phyloP scores from a whole-genome alignment of 805 yeast species.

The Hanseniaspora hatyaiensis region DNA sequence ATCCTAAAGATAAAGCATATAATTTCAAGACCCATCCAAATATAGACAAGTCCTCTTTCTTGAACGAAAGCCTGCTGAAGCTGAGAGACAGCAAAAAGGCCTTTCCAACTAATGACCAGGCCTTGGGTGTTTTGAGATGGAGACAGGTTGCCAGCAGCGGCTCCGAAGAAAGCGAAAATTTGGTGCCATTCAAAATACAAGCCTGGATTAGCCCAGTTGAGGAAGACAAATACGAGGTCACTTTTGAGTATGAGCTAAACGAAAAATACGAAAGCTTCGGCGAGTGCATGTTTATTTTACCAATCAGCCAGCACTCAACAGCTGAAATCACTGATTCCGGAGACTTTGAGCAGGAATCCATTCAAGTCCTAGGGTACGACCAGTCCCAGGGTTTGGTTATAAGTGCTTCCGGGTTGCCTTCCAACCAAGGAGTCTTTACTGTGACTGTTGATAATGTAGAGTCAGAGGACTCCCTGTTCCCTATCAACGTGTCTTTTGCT shows the following conservation, averaged over 20 bases:
- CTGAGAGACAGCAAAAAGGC: conserved; percentile 67
- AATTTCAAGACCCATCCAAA: conserved; percentile 94
- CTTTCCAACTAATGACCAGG: conserved; percentile 85
- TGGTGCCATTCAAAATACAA: conserved; percentile 60
- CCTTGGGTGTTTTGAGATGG: conserved; percentile 89
- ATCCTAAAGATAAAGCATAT: conserved; percentile 35
- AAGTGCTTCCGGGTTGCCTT: conserved; percentile 43
- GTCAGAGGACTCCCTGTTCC: conserved; percentile 78
- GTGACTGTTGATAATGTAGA: conserved; percentile 55
- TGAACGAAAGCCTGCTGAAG: conserved; percentile 45
- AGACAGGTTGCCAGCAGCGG: conserved; percentile 43
- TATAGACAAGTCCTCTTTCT: conserved; percentile 69
- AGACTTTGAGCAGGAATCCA: conserved; percentile 40
- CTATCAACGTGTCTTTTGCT: conserved; percentile 61
- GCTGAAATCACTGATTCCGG: conserved; percentile 42
- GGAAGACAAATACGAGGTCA: conserved; percentile 35
- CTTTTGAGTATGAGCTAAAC: conserved; percentile 76
- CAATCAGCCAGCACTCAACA: conserved; percentile 35
- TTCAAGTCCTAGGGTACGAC: conserved; percentile 43
- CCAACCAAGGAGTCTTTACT: conserved; percentile 62
- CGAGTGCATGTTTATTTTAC: conserved; percentile 47
- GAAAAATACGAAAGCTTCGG: conserved; percentile 38
- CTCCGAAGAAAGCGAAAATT: conserved; percentile 42
- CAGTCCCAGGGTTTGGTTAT: conserved; percentile 60
- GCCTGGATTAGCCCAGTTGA: conserved; percentile 56